Base-by-base conservation (phyloP, 352 stramenopile species). In the Pythium phragmitis region DNA sequence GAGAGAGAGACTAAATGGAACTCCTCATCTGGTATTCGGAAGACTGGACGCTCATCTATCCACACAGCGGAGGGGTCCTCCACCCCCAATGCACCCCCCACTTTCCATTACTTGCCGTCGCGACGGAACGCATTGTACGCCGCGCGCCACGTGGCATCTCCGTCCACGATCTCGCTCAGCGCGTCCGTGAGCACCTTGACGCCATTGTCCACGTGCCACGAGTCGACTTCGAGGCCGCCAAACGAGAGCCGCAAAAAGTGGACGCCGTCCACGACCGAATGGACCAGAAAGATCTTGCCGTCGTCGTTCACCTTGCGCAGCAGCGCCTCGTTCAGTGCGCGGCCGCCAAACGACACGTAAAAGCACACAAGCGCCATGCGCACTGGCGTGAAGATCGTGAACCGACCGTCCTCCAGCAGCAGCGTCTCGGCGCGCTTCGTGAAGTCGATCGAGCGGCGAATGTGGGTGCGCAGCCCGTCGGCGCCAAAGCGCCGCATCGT, bases 341-440 rank as follows among this genome's bases (percentile, higher is more conserved):
- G 71, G 33, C 69, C 75, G 17, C 70, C 74, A 28, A 84, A 80
- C 8, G 69, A 68, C 34, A 86, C 65, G 51, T 77, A 72, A 53
- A 91, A 91, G 61, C 79, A 88, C 63, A 91, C 79, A 23, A 91
- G 75, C 21, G 67, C 66, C 76, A 89, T 82, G 46, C 73, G 76
- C 56, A 70, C 67, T 3, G 69, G 65, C 47, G 76, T 73, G 43
- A 81, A 82, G 26, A 88, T 68, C 54, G 76, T 66, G 66, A 91
- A 87, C n/a, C 76, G 72, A 0, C 62, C 69, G 53, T 88, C 77
- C 39, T 60, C 67, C 17, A 65, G 36, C 33, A 92, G 59, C 11
- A 80, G 53, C 2, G 66, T 33, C 60, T 85, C 75, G 30, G 81
- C 69, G 17, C 75, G 63, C 57, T 86, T 76, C 23, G 80, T 63